Conservation (phyloP, 2,329 filamentous ascomycete species). For the Apiospora phragmitis region DNA sequence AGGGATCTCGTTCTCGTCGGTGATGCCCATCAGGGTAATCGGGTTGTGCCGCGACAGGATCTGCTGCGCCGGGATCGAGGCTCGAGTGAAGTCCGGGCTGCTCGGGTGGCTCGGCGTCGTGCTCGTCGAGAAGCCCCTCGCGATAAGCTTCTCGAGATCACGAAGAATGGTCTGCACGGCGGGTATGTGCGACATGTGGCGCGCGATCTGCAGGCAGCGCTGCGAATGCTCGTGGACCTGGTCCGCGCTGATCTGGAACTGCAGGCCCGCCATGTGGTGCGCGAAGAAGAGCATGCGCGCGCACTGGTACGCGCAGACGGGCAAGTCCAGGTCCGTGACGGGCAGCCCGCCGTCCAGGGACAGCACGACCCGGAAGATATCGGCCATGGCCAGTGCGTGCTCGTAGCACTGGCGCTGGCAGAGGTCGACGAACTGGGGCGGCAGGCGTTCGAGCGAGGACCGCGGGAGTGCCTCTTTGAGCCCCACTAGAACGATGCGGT, state of each 20-base stretch:
- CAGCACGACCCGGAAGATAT: slow-evolving; percentile 51
- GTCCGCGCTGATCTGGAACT: slow-evolving; percentile 46
- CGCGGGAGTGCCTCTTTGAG: slow-evolving; percentile 41
- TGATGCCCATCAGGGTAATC: slow-evolving; percentile 30
- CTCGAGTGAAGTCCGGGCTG: slow-evolving; percentile 25
- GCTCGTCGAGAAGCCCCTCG: slow-evolving; percentile 40
- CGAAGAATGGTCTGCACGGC: slow-evolving; percentile 50
- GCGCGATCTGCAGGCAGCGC: slow-evolving; percentile 52
- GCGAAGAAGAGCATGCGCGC: slow-evolving; percentile 38
- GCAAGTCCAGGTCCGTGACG: slow-evolving; percentile 41
- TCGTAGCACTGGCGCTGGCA: slow-evolving; percentile 36
- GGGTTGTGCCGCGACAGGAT: slow-evolving; percentile 26
- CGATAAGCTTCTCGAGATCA: slow-evolving; percentile 54
- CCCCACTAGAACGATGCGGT: slow-evolving; percentile 41
- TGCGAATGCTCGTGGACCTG: slow-evolving; percentile 49
- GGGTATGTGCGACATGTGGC: slow-evolving; percentile 51
- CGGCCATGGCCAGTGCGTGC: slow-evolving; percentile 50
- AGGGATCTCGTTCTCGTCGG: slow-evolving; percentile 31
- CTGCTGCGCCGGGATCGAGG: slow-evolving; percentile 24
- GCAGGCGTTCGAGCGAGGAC: slow-evolving; percentile 29
- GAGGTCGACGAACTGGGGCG: slow-evolving; percentile 27
- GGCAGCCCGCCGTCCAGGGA: slow-evolving; percentile 33
- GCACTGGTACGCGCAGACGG: slow-evolving; percentile 44
- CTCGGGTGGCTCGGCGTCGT: slow-evolving; percentile 32
- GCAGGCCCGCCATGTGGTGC: slow-evolving; percentile 44